Evolutionary conservation across 208 protist genomes (phyloP), one percentile per base, ranked within the genome.

Genomic region (Leishmania turanica): DNA sequence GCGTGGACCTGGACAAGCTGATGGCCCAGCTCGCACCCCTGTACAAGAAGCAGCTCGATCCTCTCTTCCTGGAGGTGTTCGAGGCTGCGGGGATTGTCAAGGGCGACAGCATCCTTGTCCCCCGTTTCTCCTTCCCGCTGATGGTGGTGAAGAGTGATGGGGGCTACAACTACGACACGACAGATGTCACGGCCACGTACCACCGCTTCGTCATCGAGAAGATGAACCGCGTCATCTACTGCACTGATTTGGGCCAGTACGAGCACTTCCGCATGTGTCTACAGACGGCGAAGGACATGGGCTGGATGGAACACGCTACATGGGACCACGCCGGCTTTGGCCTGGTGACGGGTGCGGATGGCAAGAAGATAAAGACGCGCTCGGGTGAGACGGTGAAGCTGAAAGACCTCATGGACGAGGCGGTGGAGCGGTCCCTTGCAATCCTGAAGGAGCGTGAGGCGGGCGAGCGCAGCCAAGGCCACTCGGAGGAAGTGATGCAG

Each of bases 301-400:
- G 90, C 37, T 98, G 95, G 95, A 94, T 97, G 89, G 87, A 90
- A 75, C 78, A 88, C 79, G 87, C 84, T 62, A 91, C 91, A n/a
- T 97, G 97, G 88, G 93, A 98, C 79, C 97, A 99, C 90, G 95
- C 95, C 56, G 97, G 95, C 42, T 99, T 99, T 85, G 98, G 98
- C 60, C 91, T 99, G 21, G 97, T 99, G 40, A 93, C 92, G 1
- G 97, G 96, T 34, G 88, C 86, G 11, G 95, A 99, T 78, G 96
- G 96, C 31, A 99, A 98, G 93, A 98, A 98, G 90, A 98, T 99
- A 82, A 99, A 99, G 89, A 99, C 99, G 31, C 96, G 99, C 76
- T 96, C 92, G 68, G 98, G 98, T 58, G 98, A 99, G 80, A 97
- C 96, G 11, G 93, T 98, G 56, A 97, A 97, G 81, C 97, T 99